These are phyloP conservation scores for Hura crepitans DNA, from an alignment of 441 rosid genomes.

Conservation along the genomic window DNA sequence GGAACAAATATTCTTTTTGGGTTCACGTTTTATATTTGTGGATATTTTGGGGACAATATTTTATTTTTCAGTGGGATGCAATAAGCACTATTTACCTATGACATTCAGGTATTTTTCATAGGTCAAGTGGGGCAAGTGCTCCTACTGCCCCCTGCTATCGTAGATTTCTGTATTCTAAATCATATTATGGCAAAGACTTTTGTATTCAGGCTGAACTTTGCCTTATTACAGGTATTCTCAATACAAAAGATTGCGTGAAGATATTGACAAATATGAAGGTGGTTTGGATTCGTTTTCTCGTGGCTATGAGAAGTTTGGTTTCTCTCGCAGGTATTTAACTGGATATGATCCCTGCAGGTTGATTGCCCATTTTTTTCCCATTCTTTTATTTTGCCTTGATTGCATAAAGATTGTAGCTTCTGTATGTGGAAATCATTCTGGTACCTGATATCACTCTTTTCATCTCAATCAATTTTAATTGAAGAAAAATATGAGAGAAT, in stretches of 20 bases:
- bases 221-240: constrained; percentile 50
- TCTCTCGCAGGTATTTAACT: constrained; percentile 59
- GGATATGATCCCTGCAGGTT: constrained; percentile 15
- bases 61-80: too few relatives aligned
- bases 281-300: constrained; percentile 91
- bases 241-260: constrained; percentile 67
- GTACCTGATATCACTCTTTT: neutral
- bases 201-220: neutral
- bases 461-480: constrained; percentile 1
- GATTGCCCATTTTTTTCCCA: neutral
- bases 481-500: neutral
- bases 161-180: too few relatives aligned
- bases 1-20: too few relatives aligned
- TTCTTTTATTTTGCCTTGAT: neutral
- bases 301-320: constrained; percentile 91
- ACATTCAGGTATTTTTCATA: too few relatives aligned
- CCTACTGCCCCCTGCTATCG: too few relatives aligned
- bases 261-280: constrained; percentile 78
- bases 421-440: neutral
- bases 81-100: too few relatives aligned
- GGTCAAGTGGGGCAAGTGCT: too few relatives aligned
- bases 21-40: too few relatives aligned
- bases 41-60: too few relatives aligned
- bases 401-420: constrained; percentile 15
- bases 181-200: neutral